Conservation (phyloP, 1,284 basidiomycete genomes). For the Malassezia nana region DNA sequence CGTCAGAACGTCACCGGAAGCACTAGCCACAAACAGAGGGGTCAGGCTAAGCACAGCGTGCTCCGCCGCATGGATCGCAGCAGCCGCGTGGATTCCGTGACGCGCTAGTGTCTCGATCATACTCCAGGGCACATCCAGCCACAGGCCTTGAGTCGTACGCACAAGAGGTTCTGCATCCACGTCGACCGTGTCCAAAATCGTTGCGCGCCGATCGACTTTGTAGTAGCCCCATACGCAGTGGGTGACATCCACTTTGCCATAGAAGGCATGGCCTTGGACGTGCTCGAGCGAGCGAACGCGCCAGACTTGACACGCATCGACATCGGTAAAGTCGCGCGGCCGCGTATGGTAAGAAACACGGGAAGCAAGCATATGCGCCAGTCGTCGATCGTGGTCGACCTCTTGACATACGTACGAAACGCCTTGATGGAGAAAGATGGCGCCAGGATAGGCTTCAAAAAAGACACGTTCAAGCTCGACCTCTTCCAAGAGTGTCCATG, state of each 20-base stretch:
- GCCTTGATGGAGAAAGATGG: constrained; percentile 50
- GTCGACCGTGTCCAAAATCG: constrained; percentile 68
- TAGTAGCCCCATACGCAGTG: constrained; percentile 61
- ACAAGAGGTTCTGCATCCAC: constrained; percentile 70
- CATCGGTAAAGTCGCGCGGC: constrained; percentile 56
- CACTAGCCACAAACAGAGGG: constrained; percentile 59
- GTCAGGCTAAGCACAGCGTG: constrained; percentile 67
- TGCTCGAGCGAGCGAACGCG: constrained; percentile 63
- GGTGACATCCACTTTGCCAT: constrained; percentile 62
- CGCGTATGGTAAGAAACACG: constrained; percentile 76
- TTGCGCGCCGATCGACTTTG: constrained; percentile 47
- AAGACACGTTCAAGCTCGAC: constrained; percentile 74
- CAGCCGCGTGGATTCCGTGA: constrained; percentile 60
- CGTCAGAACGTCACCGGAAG: constrained; percentile 61
- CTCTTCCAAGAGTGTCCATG: constrained; percentile 63
- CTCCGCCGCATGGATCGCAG: constrained; percentile 72
- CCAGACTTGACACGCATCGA: constrained; percentile 67
- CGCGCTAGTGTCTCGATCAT: constrained; percentile 53
- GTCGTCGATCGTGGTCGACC: constrained; percentile 66
- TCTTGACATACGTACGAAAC: constrained; percentile 59
- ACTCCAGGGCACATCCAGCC: constrained; percentile 69
- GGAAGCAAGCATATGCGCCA: constrained; percentile 61
- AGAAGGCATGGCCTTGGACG: constrained; percentile 57
- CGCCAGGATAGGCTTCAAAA: constrained; percentile 62
- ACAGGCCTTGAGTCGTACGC: constrained; percentile 66